Evolutionary conservation across 2,329 filamentous ascomycete species (phyloP).

Genomic region (Pezicula carpinea): DNA sequence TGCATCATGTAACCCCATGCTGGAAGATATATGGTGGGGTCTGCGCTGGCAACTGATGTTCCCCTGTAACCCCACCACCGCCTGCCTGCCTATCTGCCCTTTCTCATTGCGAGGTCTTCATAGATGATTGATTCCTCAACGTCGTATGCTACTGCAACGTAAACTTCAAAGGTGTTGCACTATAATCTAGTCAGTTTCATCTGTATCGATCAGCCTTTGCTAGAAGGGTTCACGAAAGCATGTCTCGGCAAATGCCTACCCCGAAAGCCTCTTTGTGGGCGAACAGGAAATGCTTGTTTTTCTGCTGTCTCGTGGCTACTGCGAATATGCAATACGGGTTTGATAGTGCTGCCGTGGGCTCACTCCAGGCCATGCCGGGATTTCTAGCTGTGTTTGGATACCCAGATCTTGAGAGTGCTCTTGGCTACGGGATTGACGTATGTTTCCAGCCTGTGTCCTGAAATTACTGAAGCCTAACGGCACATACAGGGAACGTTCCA

Average conservation of each 20-base stretch:
- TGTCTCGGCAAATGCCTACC: slow-evolving; percentile 4
- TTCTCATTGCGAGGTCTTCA: no score
- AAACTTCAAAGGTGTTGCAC: no score
- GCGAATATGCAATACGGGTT: slow-evolving; percentile 50
- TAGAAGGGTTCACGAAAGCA: background rate
- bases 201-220: no score
- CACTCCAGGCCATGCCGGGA: slow-evolving; percentile 45
- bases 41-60: no score
- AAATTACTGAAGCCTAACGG: slow-evolving; percentile 10
- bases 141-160: no score
- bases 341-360: slow-evolving; percentile 41
- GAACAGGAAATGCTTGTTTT: slow-evolving; percentile 11
- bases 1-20: no score
- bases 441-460: background rate
- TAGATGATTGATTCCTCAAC: no score
- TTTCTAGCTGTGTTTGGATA: slow-evolving; percentile 48
- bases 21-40: no score
- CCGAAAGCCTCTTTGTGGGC: slow-evolving; percentile 8
- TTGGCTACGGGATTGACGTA: slow-evolving; percentile 16
- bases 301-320: slow-evolving; percentile 10
- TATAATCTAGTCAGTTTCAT: no score
- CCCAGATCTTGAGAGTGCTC: slow-evolving; percentile 7
- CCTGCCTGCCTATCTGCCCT: no score
- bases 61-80: no score
- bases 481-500: slow-evolving; percentile 35